phyloP scores from a whole-genome alignment of 2,329 filamentous ascomycete species.

The Seiridium unicorne region DNA sequence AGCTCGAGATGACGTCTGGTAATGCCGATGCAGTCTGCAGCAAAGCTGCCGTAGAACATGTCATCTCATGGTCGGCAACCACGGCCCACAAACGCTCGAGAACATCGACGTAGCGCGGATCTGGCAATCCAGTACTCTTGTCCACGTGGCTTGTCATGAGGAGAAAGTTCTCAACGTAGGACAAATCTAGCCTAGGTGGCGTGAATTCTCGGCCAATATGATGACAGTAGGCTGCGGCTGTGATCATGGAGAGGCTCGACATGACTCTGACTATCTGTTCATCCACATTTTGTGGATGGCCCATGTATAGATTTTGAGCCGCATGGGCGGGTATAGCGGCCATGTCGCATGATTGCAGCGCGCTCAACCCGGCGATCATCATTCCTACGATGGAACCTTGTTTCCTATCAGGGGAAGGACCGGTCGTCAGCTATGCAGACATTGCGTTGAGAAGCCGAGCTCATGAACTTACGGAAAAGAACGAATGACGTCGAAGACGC shows the following conservation, averaged over 20 bases:
- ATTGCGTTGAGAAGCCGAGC: background rate
- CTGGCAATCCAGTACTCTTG: background rate
- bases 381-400: background rate
- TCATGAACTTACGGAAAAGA: background rate
- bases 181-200: background rate
- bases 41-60: slow-evolving; percentile 16
- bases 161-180: background rate
- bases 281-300: background rate
- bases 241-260: background rate
- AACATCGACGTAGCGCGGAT: background rate
- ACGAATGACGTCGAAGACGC: background rate
- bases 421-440: background rate
- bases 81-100: slow-evolving; percentile 16
- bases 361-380: background rate
- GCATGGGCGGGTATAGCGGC: background rate
- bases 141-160: no score
- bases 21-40: slow-evolving; percentile 18
- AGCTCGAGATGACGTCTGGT: slow-evolving; percentile 15
- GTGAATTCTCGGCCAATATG: background rate
- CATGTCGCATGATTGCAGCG: background rate
- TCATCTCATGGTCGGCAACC: slow-evolving; percentile 19
- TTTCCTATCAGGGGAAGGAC: no score
- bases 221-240: background rate
- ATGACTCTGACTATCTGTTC: background rate
- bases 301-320: background rate